Evolutionary conservation across 768 basidiomycete species (phyloP).

Genomic region (Lentinula sp.): DNA sequence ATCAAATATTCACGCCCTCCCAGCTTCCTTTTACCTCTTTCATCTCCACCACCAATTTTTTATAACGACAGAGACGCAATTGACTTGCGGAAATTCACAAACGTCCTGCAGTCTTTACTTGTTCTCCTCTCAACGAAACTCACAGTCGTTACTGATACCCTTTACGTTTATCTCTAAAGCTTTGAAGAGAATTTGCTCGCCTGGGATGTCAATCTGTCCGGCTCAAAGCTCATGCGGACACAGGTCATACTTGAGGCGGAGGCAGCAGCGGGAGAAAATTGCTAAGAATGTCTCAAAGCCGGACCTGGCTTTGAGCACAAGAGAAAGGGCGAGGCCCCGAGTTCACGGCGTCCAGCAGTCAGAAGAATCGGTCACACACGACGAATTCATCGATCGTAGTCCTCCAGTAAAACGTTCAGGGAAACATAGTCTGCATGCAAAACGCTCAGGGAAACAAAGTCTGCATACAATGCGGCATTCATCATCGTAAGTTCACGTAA

Average conservation of each 20-base stretch:
- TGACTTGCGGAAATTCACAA: background rate
- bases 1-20: background rate
- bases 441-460: background rate
- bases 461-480: background rate
- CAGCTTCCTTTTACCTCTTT: background rate
- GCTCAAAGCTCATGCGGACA: background rate
- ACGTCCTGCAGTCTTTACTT: constrained; percentile 2
- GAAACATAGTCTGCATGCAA: background rate
- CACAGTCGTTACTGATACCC: background rate
- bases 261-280: background rate
- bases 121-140: background rate
- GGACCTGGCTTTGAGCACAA: background rate
- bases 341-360: background rate
- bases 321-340: background rate
- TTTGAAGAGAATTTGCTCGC: background rate
- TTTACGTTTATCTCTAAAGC: background rate
- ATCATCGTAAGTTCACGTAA: background rate
- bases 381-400: background rate
- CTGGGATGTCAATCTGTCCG: background rate
- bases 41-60: background rate
- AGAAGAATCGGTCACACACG: background rate
- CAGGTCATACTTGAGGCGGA: background rate
- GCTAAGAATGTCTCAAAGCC: background rate
- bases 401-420: background rate
- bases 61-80: constrained; percentile 1